Evolutionary conservation across 208 protist species (phyloP).

Genomic region (Porcisia deanei): DNA sequence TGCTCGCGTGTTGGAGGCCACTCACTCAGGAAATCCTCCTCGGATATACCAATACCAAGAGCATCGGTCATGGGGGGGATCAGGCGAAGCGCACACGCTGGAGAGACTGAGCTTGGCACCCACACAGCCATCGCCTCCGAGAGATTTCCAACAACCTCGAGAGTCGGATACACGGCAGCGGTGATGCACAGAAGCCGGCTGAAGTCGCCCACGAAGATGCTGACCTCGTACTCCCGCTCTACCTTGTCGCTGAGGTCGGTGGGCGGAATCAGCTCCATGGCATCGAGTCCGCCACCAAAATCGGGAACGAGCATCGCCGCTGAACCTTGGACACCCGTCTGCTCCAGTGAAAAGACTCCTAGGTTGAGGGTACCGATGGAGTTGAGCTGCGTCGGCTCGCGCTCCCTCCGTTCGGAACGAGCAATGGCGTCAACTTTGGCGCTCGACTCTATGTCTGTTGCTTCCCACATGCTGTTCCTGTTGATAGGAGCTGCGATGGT

Average conservation of each 20-base stretch:
- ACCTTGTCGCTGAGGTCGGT: constrained; percentile 20
- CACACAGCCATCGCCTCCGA: constrained; percentile 5
- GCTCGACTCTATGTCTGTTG: background rate
- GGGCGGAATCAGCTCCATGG: background rate
- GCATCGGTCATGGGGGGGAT: background rate
- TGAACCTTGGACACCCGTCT: background rate
- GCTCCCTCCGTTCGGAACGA: background rate
- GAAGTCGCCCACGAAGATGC: constrained; percentile 26
- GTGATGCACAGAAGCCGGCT: constrained; percentile 16
- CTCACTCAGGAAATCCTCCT: constrained; percentile 2
- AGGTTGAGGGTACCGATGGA: constrained; percentile 18
- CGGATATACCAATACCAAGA: background rate
- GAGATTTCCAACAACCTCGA: constrained; percentile 8
- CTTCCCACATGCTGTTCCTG: background rate
- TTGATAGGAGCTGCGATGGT: background rate
- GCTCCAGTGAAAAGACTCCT: constrained; percentile 18
- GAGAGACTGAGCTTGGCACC: constrained; percentile 16
- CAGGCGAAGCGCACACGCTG: constrained; percentile 23
- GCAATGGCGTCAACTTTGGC: background rate
- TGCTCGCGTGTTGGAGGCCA: constrained; percentile 9
- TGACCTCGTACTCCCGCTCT: constrained; percentile 10
- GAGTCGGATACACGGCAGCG: constrained; percentile 20
- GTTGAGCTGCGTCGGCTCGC: constrained; percentile 10
- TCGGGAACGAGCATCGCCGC: background rate
- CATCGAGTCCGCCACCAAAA: background rate